phyloP scores from a whole-genome alignment of 768 basidiomycete species.

The Sporobolomyces roseus region DNA sequence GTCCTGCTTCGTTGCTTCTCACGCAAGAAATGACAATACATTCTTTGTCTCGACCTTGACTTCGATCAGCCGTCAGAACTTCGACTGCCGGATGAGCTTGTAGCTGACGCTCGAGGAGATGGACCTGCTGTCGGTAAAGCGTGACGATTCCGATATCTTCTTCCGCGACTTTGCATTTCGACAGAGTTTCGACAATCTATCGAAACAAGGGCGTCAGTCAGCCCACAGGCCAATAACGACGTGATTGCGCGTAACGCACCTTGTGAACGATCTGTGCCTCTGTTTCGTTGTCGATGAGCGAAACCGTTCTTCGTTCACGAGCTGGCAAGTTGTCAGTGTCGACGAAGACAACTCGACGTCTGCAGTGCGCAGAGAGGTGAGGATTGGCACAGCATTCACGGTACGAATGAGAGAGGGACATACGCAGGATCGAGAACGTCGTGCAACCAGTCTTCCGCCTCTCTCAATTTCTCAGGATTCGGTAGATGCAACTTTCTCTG shows the following conservation, averaged over 20 bases:
- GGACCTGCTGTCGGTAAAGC: slow-evolving; percentile 91
- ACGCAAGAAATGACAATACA: slow-evolving; percentile 91
- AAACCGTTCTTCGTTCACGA: slow-evolving; percentile 72
- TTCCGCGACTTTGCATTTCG: slow-evolving; percentile 62
- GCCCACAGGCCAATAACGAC: not conserved
- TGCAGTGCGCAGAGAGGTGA: slow-evolving; percentile 51
- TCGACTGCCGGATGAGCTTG: slow-evolving; percentile 56
- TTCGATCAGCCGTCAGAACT: slow-evolving; percentile 43
- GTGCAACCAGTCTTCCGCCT: slow-evolving; percentile 22
- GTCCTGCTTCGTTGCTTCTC: slow-evolving; percentile 69
- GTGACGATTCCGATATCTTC: slow-evolving; percentile 82
- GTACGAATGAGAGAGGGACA: not conserved
- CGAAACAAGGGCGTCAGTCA: slow-evolving; percentile 21
- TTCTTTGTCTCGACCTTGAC: slow-evolving; percentile 66
- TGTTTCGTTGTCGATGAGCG: slow-evolving; percentile 80
- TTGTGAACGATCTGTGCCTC: slow-evolving; percentile 60
- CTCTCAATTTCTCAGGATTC: slow-evolving; percentile 52
- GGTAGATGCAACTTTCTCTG: slow-evolving; percentile 59
- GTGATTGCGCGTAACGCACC: slow-evolving; percentile 40
- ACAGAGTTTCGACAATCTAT: slow-evolving; percentile 66
- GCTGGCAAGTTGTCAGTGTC: slow-evolving; percentile 82
- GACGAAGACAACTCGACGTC: slow-evolving; percentile 86
- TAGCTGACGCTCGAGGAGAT: slow-evolving; percentile 69
- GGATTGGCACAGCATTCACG: not conserved
- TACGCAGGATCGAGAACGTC: slow-evolving; percentile 33